Evolutionary conservation across 2,329 filamentous ascomycete species (phyloP), one percentile per base, ranked within the genome.

Genomic region (Metarhizium sp.): DNA sequence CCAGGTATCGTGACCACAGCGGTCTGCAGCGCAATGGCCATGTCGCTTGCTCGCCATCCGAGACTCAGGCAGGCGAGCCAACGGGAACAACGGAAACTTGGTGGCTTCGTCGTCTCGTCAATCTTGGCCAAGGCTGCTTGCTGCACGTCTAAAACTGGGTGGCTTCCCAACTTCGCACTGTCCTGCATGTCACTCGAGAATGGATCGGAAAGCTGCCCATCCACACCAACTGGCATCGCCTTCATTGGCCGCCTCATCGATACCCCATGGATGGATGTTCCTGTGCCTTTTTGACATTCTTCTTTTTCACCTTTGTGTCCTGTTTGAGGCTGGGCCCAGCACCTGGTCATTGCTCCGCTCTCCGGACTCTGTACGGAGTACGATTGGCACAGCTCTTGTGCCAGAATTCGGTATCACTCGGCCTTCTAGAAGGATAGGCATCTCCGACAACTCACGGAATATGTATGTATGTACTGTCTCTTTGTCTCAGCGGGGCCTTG

Each of bases 171-270:
- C 13, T 55, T 66, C 62, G 59, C 66, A 69, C 64, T 64, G 67
- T 68, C 47, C 50, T 34, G 36, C 55, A 64, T 57, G 64, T 67
- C 60, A 61, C 61, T 67, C 67, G 66, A 67, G 66, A 66, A 68
- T 63, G 59, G 63, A 67, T 64, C 68, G 67, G 64, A 68, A 67
- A 55, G 10, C 62, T 60, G 50, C 36, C 55, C 51, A 45, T 51
- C 45, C 49, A 48, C 55, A 42, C 53, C 49, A 25, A 46, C 18
- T 46, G 43, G n/a, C 43, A 18, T 46, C 18, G 18, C 10, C 32
- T 34, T 25, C 25, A 42, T 49, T 53, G 52, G 52, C 45, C 45
- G 18, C 10, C 10, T 18, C 43, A n/a, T 34, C 32, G 7, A 34
- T 11, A 25, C 25, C 25, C 25, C 25, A 25, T 25, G 25, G 6